Base-by-base conservation (phyloP, 2,329 filamentous ascomycete species). In the Aspergillus ustus region DNA sequence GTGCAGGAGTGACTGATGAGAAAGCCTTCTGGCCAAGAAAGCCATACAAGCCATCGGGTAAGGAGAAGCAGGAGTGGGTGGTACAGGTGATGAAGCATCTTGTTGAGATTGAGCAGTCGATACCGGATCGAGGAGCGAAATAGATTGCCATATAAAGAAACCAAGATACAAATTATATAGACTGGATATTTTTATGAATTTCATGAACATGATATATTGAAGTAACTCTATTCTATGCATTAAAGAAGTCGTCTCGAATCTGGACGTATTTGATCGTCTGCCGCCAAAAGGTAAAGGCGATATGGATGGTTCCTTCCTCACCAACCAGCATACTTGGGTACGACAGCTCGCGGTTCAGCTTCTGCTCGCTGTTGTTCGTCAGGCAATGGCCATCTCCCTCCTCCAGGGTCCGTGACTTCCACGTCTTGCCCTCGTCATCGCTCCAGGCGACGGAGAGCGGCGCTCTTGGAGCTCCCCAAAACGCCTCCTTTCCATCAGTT, bases 1-100 rank as follows among this genome's bases (percentile, higher is more conserved):
- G 68, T 0, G 65, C 81, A 4, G 81, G 80, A 0, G n/a, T 82
- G 1, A 60, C 37, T 1, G 61, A 66, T 17, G 66, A 75, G 15
- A 71, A 76, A 66, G 71, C 72, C 2, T 83, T 81, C 66, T 70
- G 73, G 40, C 82, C 82, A 65, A 70, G 81, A 13, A 77, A 75
- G 58, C 81, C 81, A 1, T 83, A 83, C 63, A 64, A 74, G 40
- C 73, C 77, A 17, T 67, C 77, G 5, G 70, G 70, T 2, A 74
- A 78, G 15, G 75, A 75, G 9, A 68, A 73, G 31, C 78, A 78
- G 70, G 72, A 73, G 28, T 83, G 81, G 80, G 77, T 78, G 1
- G 46, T 81, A 0, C 74, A 78, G 51, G 80, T 78, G 1, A 72
- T 83, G 62, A 48, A 63, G 48, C 62, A 63, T 53, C 44, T 70